Base-by-base conservation (phyloP, 2,329 filamentous ascomycete genomes). In the Niveomyces coronatus region DNA sequence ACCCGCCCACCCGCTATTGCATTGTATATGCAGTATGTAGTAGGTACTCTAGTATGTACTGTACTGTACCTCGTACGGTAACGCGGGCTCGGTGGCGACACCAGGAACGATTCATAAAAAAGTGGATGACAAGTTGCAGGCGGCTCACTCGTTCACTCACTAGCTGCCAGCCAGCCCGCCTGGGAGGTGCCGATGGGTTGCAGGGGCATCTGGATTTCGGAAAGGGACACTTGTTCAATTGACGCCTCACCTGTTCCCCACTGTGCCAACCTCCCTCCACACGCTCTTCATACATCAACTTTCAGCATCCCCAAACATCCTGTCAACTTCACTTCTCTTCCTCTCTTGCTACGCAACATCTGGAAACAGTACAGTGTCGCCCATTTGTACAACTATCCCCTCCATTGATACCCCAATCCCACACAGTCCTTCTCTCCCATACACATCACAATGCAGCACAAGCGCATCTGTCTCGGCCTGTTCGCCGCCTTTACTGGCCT, bases 401-500 rank as follows among this genome's bases (percentile, higher is more conserved):
- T 32, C 22, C 28, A 11, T 8, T 29, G 40, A 28, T 31, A 35
- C 40, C 40, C 32, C 30, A 14, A 10, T 14, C 13, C 5, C n/a
- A n/a, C n/a, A n/a, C n/a, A n/a, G n/a, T 32, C 39, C 32, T 42
- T 24, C 35, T 15, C 23, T 20, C 37, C 31, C 9, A 40, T 22
- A 29, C 17, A 23, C 14, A 17, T 15, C 29, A 24, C 31, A 36
- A 73, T 73, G 69, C 63, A 63, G 47, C 60, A 63, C 51, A 68
- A 68, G 57, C 63, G 61, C 50, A 52, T 75, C 46, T 65, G 69
- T 52, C 62, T 66, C 49, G 67, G 70, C 65, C 64, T 75, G 51
- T 56, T 76, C 53, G 66, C 67, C 50, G 69, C 70, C 47, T 62
- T 68, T 43, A 70, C 72, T 44, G 69, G 70, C 48, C 61, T 70